A percentile compares a stretch with the other conserved stretches of the same genome.
Evolutionary conservation across 768 basidiomycete species (phyloP).

Genomic region (Podaxis carcinomalis): DNA sequence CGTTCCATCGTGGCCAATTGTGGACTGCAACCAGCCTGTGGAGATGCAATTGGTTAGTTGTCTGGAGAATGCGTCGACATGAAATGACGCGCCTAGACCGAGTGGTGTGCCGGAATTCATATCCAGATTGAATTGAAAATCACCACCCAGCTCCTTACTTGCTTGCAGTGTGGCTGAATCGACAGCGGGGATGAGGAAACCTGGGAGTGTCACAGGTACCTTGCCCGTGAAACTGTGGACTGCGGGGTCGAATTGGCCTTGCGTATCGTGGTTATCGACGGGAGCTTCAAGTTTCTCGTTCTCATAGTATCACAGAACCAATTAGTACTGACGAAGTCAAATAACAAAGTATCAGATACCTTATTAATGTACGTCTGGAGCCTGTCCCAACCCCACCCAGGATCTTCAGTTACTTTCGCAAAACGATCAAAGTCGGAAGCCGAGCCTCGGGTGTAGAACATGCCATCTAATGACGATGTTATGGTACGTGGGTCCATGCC

Average conservation of each 20-base stretch:
- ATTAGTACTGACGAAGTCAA: conserved; percentile 10
- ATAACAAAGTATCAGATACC: conserved; percentile 7
- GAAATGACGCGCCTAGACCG: conserved; percentile 2
- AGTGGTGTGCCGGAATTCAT: conserved; percentile 13
- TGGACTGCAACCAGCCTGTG: conserved; percentile 20
- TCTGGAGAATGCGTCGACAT: background rate
- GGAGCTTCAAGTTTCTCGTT: conserved; percentile 16
- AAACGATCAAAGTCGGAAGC: conserved; percentile 19
- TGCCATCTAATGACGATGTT: conserved; percentile 9
- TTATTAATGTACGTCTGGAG: conserved; percentile 22
- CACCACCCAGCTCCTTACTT: conserved; percentile 8
- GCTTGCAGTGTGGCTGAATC: conserved; percentile 20
- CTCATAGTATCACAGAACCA: background rate
- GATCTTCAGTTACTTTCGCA: conserved; percentile 24
- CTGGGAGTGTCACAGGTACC: conserved; percentile 15
- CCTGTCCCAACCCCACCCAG: conserved; percentile 30
- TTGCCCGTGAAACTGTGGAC: conserved; percentile 18
- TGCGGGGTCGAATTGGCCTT: conserved; percentile 17
- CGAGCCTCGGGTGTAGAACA: conserved; percentile 21
- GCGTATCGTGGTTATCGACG: conserved; percentile 15
- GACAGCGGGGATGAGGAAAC: conserved; percentile 9
- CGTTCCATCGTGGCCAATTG: conserved; percentile 17
- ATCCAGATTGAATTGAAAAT: conserved; percentile 13
- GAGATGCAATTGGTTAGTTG: too few species aligned
- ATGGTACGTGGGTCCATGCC: conserved; percentile 6